These are phyloP conservation scores for Suillus bovinus DNA, from an alignment of 768 basidiomycete genomes.

Conservation along the genomic window DNA sequence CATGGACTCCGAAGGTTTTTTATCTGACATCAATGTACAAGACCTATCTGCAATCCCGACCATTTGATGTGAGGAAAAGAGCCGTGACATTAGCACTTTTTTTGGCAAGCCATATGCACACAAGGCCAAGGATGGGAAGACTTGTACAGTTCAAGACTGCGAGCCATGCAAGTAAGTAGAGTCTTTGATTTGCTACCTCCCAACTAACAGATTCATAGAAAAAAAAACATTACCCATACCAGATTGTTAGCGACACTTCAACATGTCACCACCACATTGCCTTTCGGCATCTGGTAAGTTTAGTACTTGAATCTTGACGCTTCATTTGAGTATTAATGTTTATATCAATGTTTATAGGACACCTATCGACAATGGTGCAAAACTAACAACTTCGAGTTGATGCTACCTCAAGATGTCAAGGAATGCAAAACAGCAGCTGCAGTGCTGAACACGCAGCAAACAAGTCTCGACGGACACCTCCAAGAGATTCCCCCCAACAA, in stretches of 20 bases:
- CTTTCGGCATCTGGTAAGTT: constrained; percentile 2
- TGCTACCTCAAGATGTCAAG: constrained; percentile 27
- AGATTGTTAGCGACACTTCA: constrained; percentile 5
- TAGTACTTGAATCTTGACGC: too few species aligned
- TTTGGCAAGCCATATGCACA: not conserved
- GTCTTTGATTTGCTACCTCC: not conserved
- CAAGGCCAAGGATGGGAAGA: not conserved
- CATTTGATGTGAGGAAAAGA: not conserved
- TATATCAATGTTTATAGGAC: constrained; percentile 10
- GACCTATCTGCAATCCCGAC: not conserved
- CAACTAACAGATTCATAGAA: not conserved
- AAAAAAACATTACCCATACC: constrained; percentile 4
- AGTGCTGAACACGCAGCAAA: not conserved
- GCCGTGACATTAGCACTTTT: not conserved
- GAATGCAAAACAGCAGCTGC: constrained; percentile 17
- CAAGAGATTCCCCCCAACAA: constrained; percentile 18
- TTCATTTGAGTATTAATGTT: not conserved
- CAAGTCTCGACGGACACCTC: constrained; percentile 19
- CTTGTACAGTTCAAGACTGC: not conserved
- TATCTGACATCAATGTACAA: constrained; percentile 15
- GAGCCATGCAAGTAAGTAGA: constrained; percentile 3
- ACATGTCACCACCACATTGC: not conserved
- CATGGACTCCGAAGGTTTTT: constrained; percentile 14
- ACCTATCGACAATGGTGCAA: constrained; percentile 31
- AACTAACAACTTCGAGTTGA: constrained; percentile 29